A percentile compares a stretch with the other conserved stretches of the same genome.
These are phyloP conservation scores for Trichoderma asperelloides DNA, from an alignment of 495 filamentous ascomycete genomes.

Conservation along the genomic window DNA sequence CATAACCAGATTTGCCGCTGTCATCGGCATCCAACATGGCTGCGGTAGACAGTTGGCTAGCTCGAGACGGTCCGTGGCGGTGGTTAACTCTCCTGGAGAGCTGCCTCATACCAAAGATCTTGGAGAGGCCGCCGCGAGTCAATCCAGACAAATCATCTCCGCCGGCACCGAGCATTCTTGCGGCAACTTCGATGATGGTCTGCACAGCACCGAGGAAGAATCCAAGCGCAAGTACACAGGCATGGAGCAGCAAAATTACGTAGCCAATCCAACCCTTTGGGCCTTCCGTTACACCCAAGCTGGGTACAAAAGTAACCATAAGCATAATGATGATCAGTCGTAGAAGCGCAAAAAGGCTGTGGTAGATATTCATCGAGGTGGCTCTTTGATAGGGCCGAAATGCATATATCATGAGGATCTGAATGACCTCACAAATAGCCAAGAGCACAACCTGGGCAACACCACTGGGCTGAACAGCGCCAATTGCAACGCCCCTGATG, in stretches of 20 bases:
- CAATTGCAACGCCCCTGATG: constrained; percentile 80
- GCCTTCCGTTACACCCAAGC: constrained; percentile 63
- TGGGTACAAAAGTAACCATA: constrained; percentile 80
- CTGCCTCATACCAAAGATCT: constrained; percentile 89
- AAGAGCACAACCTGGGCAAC: constrained; percentile 86
- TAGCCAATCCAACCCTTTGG: constrained; percentile 94
- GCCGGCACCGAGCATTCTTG: constrained; percentile 71
- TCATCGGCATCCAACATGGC: constrained; percentile 64
- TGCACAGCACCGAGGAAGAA: constrained; percentile 91
- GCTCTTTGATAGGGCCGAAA: constrained; percentile 83
- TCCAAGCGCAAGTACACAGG: constrained; percentile 77
- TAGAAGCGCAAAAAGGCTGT: constrained; percentile 71
- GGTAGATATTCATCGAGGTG: constrained; percentile 97
- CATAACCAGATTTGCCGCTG: constrained; percentile 56
- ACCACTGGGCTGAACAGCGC: constrained; percentile 85
- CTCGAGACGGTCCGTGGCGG: constrained; percentile 51
- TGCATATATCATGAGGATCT: constrained; percentile 77
- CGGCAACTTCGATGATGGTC: constrained; percentile 78
- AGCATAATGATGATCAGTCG: constrained; percentile 73
- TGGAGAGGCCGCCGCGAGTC: constrained; percentile 77
- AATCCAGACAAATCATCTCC: constrained; percentile 60
- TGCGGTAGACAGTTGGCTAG: constrained; percentile 71
- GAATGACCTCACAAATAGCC: constrained; percentile 87
- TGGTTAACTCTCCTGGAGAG: constrained; percentile 62
- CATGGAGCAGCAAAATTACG: constrained; percentile 79